Percentiles rank a stretch among this genome's conserved stretches.
phyloP scores from a whole-genome alignment of 352 stramenopile species.

The Plasmopara viticola region DNA sequence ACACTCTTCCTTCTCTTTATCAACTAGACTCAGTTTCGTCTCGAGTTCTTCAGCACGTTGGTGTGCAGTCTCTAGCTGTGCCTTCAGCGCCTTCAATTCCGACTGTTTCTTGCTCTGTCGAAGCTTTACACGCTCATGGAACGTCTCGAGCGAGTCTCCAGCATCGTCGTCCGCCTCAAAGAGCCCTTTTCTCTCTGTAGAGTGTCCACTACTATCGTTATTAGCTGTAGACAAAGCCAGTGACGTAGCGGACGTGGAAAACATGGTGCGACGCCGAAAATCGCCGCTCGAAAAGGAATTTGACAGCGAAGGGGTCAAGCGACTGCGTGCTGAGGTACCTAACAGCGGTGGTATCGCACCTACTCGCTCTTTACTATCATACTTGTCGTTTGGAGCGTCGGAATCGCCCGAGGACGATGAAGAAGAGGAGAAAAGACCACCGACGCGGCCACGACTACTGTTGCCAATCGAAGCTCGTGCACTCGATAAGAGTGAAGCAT shows the following conservation, averaged over 20 bases:
- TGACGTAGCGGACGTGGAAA: slow-evolving; percentile 25
- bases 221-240: slow-evolving; percentile 10
- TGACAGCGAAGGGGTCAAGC: slow-evolving; percentile 22
- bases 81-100: slow-evolving; percentile 44
- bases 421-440: slow-evolving; percentile 34
- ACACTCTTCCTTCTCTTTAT: slow-evolving; percentile 54
- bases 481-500: slow-evolving; percentile 16
- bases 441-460: slow-evolving; percentile 25
- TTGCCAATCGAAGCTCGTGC: slow-evolving; percentile 6
- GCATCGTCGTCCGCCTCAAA: slow-evolving; percentile 73
- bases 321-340: slow-evolving; percentile 12
- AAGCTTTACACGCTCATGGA: slow-evolving; percentile 64
- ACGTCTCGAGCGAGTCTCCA: slow-evolving; percentile 59
- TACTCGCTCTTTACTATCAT: slow-evolving; percentile 10
- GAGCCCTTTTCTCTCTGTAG: slow-evolving; percentile 48
- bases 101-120: slow-evolving; percentile 64
- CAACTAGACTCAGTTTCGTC: slow-evolving; percentile 22
- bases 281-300: slow-evolving; percentile 16
- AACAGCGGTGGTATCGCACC: slow-evolving; percentile 13
- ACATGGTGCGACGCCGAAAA: slow-evolving; percentile 33
- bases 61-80: slow-evolving; percentile 37
- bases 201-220: slow-evolving; percentile 12
- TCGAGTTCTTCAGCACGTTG: slow-evolving; percentile 29
- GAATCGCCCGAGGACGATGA: slow-evolving; percentile 27
- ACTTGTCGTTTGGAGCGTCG: slow-evolving; percentile 16